phyloP scores from a whole-genome alignment of 2,329 filamentous ascomycete genomes.

The Pseudogymnoascus sp. region DNA sequence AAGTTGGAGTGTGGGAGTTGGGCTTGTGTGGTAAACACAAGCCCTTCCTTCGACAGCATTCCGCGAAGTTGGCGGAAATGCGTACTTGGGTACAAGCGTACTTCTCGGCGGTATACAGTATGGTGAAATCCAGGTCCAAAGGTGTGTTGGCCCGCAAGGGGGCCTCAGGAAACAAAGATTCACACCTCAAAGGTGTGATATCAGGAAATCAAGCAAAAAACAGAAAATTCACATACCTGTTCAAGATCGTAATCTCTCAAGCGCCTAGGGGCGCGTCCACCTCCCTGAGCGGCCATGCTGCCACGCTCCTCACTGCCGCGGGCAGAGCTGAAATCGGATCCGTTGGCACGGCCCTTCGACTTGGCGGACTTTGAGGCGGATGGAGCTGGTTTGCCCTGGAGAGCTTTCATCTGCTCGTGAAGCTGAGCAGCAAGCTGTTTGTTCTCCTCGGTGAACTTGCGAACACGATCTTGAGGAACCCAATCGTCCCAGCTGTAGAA shows the following conservation, averaged over 20 bases:
- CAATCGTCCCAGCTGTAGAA: conserved; percentile 83
- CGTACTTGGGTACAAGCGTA: background rate
- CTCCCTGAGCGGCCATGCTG: conserved; percentile 50
- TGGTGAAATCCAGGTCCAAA: background rate
- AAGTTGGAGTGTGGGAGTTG: background rate
- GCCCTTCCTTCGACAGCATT: background rate
- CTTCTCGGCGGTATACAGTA: background rate
- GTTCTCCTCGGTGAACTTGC: conserved; percentile 93
- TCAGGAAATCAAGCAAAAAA: conserved; percentile 16
- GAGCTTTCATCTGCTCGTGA: conserved; percentile 53
- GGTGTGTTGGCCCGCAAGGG: background rate
- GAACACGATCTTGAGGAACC: conserved; percentile 87
- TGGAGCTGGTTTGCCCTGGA: conserved; percentile 27
- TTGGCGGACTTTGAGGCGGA: conserved; percentile 37
- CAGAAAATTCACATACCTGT: conserved; percentile 51
- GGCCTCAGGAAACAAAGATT: background rate
- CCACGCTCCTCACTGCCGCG: conserved; percentile 73
- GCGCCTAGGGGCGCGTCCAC: conserved; percentile 62
- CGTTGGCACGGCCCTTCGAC: conserved; percentile 43
- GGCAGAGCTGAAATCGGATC: conserved; percentile 53
- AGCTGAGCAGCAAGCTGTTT: conserved; percentile 75
- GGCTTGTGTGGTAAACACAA: background rate
- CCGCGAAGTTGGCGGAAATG: background rate
- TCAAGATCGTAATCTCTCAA: conserved; percentile 76
- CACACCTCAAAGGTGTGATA: background rate